These are phyloP conservation scores for Trichoderma sp. DNA, from an alignment of 2,329 filamentous ascomycete genomes.

Conservation along the genomic window DNA sequence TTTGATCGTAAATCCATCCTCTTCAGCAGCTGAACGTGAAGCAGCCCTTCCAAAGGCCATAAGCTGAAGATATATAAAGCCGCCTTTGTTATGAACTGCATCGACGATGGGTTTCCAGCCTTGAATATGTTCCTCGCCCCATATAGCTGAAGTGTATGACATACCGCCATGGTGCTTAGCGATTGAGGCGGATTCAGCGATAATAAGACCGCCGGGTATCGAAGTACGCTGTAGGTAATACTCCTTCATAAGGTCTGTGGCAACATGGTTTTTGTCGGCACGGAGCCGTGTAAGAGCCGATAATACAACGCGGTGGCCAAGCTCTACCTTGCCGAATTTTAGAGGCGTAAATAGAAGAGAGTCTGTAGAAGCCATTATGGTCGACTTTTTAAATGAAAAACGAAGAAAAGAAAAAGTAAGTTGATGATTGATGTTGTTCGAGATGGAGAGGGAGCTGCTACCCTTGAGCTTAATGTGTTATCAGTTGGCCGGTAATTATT, in stretches of 20 bases:
- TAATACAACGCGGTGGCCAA: not conserved
- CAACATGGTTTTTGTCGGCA: not conserved
- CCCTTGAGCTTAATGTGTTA: not conserved
- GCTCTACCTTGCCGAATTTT: not conserved
- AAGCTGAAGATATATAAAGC: constrained; percentile 44
- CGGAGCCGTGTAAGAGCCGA: not conserved
- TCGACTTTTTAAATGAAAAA: not conserved
- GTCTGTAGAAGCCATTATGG: constrained; percentile 14
- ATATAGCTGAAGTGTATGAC: constrained; percentile 19
- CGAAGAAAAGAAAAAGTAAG: not conserved
- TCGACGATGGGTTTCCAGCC: constrained; percentile 2
- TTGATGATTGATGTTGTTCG: not conserved
- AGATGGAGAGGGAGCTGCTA: not conserved
- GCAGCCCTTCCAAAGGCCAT: constrained; percentile 60
- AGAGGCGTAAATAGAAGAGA: not conserved
- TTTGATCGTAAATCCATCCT: constrained; percentile 28
- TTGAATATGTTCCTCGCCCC: constrained; percentile 2
- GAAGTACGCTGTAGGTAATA: constrained; percentile 1
- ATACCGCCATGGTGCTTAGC: constrained; percentile 34
- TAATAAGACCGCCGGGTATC: not conserved
- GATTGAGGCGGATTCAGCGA: constrained; percentile 35
- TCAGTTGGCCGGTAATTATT: not conserved
- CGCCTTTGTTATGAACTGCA: not conserved
- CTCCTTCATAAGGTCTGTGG: not conserved
- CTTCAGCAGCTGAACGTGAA: constrained; percentile 27